Base-by-base conservation (phyloP, 257 asterid genomes). In the Fraxinus cuspidata region DNA sequence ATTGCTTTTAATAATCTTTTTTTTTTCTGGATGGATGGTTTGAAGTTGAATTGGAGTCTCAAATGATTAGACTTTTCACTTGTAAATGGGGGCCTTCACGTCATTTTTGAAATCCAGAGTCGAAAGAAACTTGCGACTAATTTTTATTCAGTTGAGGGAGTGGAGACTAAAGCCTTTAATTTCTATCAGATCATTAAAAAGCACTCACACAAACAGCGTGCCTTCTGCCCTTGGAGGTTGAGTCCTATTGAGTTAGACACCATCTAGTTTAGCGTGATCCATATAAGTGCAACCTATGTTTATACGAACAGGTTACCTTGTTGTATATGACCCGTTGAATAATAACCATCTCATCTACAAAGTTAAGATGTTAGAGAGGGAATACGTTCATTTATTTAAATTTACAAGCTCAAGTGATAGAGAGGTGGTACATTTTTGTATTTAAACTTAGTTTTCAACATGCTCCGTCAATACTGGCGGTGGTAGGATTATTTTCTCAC, bases 1-100 rank as follows among this genome's bases (percentile, higher is more conserved):
- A 60, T 83, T 71, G 53, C 58, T 3, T 71, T 42, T 75, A 53
- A 44, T 74, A 53, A 42, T 74, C 40, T 25, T 70, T 81, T 79
- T 67, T 74, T 51, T 67, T 74, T 51, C 19, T 82, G 72, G 60
- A 72, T 70, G 35, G 78, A 32, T 27, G 3, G 27, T 70, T 63
- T 6, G 64, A 68, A 25, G 37, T 63, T 69, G 60, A 27, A 7
- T 32, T 56, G 13, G 4, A 2, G 18, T 70, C 37, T 81, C 27
- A 29, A 47, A 56, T 28, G 60, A 78, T 12, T 75, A 53, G 73
- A 56, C 37, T 56, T 44, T 38, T 72, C 15, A 21, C 37, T 49
- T 64, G 38, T 71, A 12, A 75, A 44, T 25, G 29, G 18, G n/a
- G 25, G 12, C 71, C 34, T 72, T 25, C 32, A 42, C 68, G 19